Percentiles rank a stretch among this genome's conserved stretches.
phyloP scores from a whole-genome alignment of 2,329 filamentous ascomycete genomes.

The Hymenoscyphus repandus region DNA sequence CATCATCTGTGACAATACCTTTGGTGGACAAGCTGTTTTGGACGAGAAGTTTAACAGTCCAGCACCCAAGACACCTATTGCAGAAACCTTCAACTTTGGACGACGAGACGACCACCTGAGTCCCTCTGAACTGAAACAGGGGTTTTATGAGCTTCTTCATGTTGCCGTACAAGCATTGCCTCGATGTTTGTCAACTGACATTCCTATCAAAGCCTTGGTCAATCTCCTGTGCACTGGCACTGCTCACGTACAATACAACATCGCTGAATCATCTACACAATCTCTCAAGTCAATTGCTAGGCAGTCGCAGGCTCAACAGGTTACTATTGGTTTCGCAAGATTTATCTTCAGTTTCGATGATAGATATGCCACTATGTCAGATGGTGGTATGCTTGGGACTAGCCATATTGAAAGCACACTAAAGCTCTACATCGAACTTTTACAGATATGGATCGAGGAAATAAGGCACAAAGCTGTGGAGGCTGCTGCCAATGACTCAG shows the following conservation, averaged over 20 bases:
- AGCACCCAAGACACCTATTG: constrained; percentile 88
- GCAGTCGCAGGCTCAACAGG: constrained; percentile 88
- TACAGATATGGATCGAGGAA: constrained; percentile 97
- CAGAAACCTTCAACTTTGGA: constrained; percentile 88
- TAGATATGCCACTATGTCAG: constrained; percentile 94
- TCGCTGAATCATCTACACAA: constrained; percentile 85
- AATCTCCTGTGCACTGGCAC: constrained; percentile 95
- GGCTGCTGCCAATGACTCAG: constrained; percentile 57
- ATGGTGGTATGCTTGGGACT: constrained; percentile 90
- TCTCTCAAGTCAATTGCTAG: constrained; percentile 93
- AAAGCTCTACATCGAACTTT: constrained; percentile 83
- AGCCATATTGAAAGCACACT: constrained; percentile 94
- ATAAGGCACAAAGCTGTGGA: constrained; percentile 82
- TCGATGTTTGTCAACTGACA: constrained; percentile 84
- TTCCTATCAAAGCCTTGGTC: constrained; percentile 88
- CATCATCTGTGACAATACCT: constrained; percentile 92
- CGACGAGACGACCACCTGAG: constrained; percentile 72
- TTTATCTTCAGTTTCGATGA: constrained; percentile 99
- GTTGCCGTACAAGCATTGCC: constrained; percentile 93
- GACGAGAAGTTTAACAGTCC: constrained; percentile 91
- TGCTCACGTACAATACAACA: constrained; percentile 87
- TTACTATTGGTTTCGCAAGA: constrained; percentile 91
- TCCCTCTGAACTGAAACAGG: constrained; percentile 78
- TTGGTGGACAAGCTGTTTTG: constrained; percentile 89
- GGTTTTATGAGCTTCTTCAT: constrained; percentile 92